phyloP scores from a whole-genome alignment of 2,329 filamentous ascomycete genomes.

The Chlorencoelia australis region DNA sequence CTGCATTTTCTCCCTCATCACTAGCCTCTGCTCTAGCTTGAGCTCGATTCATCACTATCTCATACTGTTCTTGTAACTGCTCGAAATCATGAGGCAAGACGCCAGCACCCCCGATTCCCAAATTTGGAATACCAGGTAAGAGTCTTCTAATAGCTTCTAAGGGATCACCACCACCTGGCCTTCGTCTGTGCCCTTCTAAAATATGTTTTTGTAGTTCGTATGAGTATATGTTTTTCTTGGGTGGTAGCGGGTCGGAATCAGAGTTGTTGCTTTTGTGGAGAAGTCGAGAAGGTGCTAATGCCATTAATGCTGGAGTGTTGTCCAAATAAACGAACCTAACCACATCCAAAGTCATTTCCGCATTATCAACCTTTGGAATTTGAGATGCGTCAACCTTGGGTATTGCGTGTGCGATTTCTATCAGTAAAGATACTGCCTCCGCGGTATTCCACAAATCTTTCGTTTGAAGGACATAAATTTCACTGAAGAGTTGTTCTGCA shows the following conservation, averaged over 20 bases:
- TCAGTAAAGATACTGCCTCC: constrained; percentile 50
- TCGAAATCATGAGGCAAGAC: too few relatives aligned
- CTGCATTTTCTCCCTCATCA: not conserved
- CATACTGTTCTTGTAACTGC: not conserved
- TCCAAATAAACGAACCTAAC: constrained; percentile 27
- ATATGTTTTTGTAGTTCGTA: constrained; percentile 17
- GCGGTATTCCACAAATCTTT: constrained; percentile 67
- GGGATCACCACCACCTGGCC: constrained; percentile 14
- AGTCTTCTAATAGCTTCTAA: constrained; percentile 20
- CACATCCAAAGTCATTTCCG: constrained; percentile 23
- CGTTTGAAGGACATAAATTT: constrained; percentile 54
- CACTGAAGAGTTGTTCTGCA: constrained; percentile 45
- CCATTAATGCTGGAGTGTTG: constrained; percentile 25
- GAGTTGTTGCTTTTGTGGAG: constrained; percentile 26
- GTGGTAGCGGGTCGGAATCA: constrained; percentile 27
- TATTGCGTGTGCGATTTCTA: constrained; percentile 47
- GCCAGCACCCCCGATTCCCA: too few relatives aligned
- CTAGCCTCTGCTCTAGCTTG: not conserved
- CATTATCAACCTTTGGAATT: constrained; percentile 14
- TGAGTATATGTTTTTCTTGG: constrained; percentile 23
- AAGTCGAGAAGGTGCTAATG: constrained; percentile 20
- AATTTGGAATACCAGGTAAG: constrained; percentile 10
- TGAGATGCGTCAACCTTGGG: constrained; percentile 14
- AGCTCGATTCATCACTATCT: constrained; percentile 3
- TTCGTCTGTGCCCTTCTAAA: constrained; percentile 5